Evolutionary conservation across 1,284 basidiomycete genomes (phyloP), one percentile per base, ranked within the genome.

Genomic region (Cryptococcus maquisensis): DNA sequence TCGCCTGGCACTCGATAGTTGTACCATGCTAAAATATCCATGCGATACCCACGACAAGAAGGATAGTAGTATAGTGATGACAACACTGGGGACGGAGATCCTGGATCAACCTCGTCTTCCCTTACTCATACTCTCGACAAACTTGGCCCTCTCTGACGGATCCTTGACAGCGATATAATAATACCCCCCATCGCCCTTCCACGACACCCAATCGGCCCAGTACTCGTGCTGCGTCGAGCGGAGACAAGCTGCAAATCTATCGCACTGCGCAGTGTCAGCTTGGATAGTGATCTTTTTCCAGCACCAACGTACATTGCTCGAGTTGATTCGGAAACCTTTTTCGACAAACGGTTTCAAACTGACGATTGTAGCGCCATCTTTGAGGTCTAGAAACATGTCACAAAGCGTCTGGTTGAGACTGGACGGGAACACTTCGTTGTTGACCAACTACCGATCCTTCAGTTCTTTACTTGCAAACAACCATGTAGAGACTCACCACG

Each of bases 341-440:
- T 76, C 73, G 20, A 81, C 76, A 60, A 82, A 82, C 4, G 80
- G 80, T 54, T 81, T 81, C 21, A 83, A 66, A 18, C 76, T 78
- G 53, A 83, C 76, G 40, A 83, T 77, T 47, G 71, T 73, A 1
- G 80, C 77, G 9, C 78, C 76, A 26, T 81, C 79, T 59, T 78
- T 79, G 35, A 83, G 68, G 48, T 83, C 81, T 26, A 83, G 71
- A 66, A 83, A 83, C 43, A 80, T 69, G 28, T 81, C 67, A 4
- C 78, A 78, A 15, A 83, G 73, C 23, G 77, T 73, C 35, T 79
- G 77, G 65, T 82, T 83, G 12, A 81, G 76, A 3, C 69, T 61
- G 0, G 81, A 77, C 1, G 80, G 77, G 68, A 80, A 80, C 4
- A 79, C 80, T 57, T 79, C 79, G 62, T 82, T 82, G 69, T 83